Conservation (phyloP, 1,284 basidiomycete genomes). For the Ganoderma lingzhi region DNA sequence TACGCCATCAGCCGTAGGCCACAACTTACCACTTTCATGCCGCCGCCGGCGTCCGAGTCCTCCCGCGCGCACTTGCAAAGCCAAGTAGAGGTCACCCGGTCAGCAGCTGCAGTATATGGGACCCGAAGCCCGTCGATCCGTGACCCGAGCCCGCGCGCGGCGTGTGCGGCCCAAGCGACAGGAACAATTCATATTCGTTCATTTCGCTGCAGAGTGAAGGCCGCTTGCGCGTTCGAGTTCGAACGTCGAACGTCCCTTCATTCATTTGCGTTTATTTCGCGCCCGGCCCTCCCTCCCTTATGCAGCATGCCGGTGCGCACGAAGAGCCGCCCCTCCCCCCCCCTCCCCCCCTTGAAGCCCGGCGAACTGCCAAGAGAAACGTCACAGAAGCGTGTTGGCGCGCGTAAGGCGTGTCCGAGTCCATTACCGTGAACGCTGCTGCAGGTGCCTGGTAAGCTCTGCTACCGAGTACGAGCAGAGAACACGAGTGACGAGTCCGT, state of each 20-base stretch:
- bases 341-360: not conserved
- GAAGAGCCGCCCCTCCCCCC: not conserved
- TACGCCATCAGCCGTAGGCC: not conserved
- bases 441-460: not conserved
- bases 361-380: not conserved
- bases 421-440: not conserved
- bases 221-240: not conserved
- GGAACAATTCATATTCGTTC: constrained; percentile 11
- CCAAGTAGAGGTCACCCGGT: not conserved
- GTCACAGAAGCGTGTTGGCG: not conserved
- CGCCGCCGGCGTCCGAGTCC: not conserved
- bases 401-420: not conserved
- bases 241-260: not conserved
- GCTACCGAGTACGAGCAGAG: too few species aligned
- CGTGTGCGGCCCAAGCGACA: not conserved
- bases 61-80: not conserved
- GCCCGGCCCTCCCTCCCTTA: not conserved
- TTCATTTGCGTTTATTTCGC: constrained; percentile 4
- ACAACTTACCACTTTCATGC: not conserved
- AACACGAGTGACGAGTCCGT: too few species aligned
- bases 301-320: not conserved
- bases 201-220: not conserved
- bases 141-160: not conserved
- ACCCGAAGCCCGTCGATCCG: constrained; percentile 5
- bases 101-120: constrained; percentile 6